Base-by-base conservation (phyloP, 129 eudicot genomes). In the Scalesia atractyloides region DNA sequence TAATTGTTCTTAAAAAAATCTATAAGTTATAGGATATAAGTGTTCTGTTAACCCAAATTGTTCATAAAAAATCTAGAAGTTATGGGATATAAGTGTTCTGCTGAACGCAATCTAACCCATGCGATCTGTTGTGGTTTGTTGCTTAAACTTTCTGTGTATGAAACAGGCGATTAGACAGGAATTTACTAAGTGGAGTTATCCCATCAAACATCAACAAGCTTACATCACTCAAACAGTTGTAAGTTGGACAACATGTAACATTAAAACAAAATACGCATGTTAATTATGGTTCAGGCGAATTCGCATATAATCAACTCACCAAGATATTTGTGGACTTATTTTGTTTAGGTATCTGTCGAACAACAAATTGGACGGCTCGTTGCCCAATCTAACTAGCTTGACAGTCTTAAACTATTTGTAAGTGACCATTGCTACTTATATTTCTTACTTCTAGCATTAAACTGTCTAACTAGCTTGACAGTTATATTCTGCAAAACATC, bases 351-450 rank as follows among this genome's bases (percentile, higher is more conserved):
- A 37, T 78, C 70, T 93, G 66, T 83, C 87, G 54, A 87, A 93
- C 85, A 93, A 93, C 82, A 73, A 52, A 24, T 70, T 93, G 68
- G 78, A 61, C 62, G 98, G 98, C 64, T 51, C 80, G 22, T 43
- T 89, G 58, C 98, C 98, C 15, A 56, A 93, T 75, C 88, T 93
- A 37, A 82, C 83, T 22, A 89, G 88, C 86, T 80, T 93, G 95
- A 69, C 9, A 63, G 7, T 12, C 59, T 92, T 93, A 72, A 61
- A 77, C 66, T 86, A 85, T 75, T 54, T 90, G 98, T 93, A 90
- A 87, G 97, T 66, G 51, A 30, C 64, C 53, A 41, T 0, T 43
- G 34, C 8, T 59, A 33, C 50, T 66, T 59, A 5, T 17, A 26
- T 41, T 41, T 82, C 19, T 64, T 57, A 20, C 13, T 24, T 58